These are phyloP conservation scores for Collybiopsis luxurians DNA, from an alignment of 768 basidiomycete genomes.

Conservation along the genomic window DNA sequence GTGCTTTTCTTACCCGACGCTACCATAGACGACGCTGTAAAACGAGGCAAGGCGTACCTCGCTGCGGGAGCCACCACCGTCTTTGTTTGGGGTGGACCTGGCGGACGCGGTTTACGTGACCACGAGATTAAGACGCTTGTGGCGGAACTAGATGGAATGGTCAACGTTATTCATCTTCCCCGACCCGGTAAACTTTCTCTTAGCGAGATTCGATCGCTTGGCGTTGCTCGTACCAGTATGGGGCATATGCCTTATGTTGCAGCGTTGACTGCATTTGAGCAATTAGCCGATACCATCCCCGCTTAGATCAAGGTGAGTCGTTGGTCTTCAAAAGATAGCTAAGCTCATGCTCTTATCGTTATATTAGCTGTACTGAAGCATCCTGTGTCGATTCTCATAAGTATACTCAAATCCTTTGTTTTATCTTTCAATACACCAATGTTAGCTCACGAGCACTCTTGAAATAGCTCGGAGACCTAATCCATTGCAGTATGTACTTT, in stretches of 20 bases:
- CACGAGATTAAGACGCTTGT: slow-evolving; percentile 6
- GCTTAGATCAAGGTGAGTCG: too few species aligned
- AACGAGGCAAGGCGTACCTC: slow-evolving; percentile 11
- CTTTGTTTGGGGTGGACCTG: slow-evolving; percentile 14
- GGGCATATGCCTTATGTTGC: slow-evolving; percentile 7
- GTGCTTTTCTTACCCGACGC: slow-evolving; percentile 5
- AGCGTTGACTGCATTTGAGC: slow-evolving; percentile 1
- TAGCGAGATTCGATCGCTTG: slow-evolving; percentile 4
- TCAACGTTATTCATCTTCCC: slow-evolving; percentile 7
- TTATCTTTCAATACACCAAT: too few species aligned
- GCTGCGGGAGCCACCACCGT: slow-evolving; percentile 15
- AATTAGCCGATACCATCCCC: too few species aligned
- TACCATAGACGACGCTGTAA: slow-evolving; percentile 7
- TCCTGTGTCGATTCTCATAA: too few species aligned
- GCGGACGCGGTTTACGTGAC: background rate
- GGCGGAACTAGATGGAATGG: slow-evolving; percentile 8
- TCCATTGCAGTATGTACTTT: too few species aligned
- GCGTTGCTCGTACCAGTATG: slow-evolving; percentile 8
- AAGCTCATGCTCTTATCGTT: too few species aligned
- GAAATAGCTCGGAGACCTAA: too few species aligned
- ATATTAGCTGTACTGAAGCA: too few species aligned
- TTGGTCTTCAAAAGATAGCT: too few species aligned
- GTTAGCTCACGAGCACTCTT: too few species aligned
- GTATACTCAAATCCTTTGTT: too few species aligned
- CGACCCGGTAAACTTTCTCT: slow-evolving; percentile 1